Evolutionary conservation across 495 filamentous ascomycete species (phyloP).

Genomic region (Xylaria palmicola): DNA sequence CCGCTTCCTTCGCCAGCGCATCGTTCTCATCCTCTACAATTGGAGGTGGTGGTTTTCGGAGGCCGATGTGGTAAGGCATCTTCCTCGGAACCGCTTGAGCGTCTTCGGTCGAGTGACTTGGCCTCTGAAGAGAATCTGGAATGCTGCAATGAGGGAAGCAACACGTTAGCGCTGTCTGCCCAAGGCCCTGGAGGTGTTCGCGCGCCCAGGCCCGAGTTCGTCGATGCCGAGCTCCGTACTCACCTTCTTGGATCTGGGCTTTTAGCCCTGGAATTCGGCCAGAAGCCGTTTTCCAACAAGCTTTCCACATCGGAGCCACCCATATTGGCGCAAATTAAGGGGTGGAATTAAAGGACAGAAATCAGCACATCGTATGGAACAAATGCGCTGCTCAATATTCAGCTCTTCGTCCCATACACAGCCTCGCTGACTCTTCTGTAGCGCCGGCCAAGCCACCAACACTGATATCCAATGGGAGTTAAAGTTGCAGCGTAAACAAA

Average conservation of each 20-base stretch:
- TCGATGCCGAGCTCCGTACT: constrained; percentile 18
- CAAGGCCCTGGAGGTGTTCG: neutral
- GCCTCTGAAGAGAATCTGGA: neutral
- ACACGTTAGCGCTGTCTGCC: neutral
- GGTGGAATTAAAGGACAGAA: constrained; percentile 15
- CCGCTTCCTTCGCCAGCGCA: constrained; percentile 44
- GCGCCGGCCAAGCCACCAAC: constrained; percentile 1
- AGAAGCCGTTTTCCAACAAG: constrained; percentile 42
- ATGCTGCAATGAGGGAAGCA: neutral
- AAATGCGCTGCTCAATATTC: neutral
- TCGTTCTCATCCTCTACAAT: constrained; percentile 47
- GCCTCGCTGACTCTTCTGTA: constrained; percentile 5
- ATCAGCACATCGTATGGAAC: constrained; percentile 14
- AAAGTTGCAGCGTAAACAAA: neutral
- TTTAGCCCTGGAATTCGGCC: constrained; percentile 41
- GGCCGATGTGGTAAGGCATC: constrained; percentile 1
- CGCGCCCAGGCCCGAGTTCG: neutral
- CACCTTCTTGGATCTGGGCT: constrained; percentile 39
- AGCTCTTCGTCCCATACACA: constrained; percentile 10
- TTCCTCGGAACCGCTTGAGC: constrained; percentile 7
- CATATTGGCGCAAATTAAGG: constrained; percentile 27
- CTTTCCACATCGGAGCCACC: constrained; percentile 37
- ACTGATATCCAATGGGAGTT: constrained; percentile 1
- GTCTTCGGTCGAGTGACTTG: constrained; percentile 9
- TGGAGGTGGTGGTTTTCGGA: constrained; percentile 38